These are phyloP conservation scores for Vicia sativa DNA, from an alignment of 306 rosid species.

Conservation along the genomic window DNA sequence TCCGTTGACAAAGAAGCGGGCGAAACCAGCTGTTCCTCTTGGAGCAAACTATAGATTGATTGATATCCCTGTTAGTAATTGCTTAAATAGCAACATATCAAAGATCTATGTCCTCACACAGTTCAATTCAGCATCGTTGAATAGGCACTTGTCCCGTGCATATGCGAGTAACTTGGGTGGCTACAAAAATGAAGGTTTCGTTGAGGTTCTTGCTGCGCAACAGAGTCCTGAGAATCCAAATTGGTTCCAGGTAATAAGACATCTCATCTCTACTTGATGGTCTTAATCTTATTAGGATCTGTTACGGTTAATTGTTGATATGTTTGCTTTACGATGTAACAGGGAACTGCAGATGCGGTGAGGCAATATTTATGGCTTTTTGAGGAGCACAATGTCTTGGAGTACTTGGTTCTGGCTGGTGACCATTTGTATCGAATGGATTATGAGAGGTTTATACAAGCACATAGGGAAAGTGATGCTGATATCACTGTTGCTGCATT, in stretches of 20 bases:
- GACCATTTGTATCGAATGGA: slow-evolving; percentile 98
- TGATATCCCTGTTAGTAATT: slow-evolving; percentile 95
- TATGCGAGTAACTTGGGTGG: slow-evolving; percentile 99
- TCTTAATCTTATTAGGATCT: too few relatives aligned
- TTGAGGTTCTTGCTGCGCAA: slow-evolving; percentile 98
- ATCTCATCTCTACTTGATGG: background rate
- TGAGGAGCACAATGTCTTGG: slow-evolving; percentile 96
- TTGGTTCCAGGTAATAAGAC: slow-evolving; percentile 84
- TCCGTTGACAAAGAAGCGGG: slow-evolving; percentile 93
- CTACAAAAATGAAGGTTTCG: slow-evolving; percentile 93
- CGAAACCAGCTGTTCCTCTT: slow-evolving; percentile 97
- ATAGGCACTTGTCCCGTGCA: slow-evolving; percentile 93
- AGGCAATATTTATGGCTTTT: slow-evolving; percentile 95
- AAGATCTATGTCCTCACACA: slow-evolving; percentile 98
- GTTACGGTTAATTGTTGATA: too few relatives aligned
- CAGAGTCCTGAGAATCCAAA: slow-evolving; percentile 99
- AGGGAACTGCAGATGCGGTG: slow-evolving; percentile 99
- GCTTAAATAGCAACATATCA: slow-evolving; percentile 85
- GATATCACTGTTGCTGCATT: slow-evolving; percentile 98
- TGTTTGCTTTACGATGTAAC: slow-evolving; percentile 3
- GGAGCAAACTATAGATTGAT: slow-evolving; percentile 96
- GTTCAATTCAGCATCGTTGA: slow-evolving; percentile 92
- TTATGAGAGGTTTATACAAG: slow-evolving; percentile 93
- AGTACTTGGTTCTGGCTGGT: slow-evolving; percentile 85
- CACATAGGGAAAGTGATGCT: slow-evolving; percentile 94